Conservation (phyloP, 768 basidiomycete genomes). For the Termitomyces sp. region DNA sequence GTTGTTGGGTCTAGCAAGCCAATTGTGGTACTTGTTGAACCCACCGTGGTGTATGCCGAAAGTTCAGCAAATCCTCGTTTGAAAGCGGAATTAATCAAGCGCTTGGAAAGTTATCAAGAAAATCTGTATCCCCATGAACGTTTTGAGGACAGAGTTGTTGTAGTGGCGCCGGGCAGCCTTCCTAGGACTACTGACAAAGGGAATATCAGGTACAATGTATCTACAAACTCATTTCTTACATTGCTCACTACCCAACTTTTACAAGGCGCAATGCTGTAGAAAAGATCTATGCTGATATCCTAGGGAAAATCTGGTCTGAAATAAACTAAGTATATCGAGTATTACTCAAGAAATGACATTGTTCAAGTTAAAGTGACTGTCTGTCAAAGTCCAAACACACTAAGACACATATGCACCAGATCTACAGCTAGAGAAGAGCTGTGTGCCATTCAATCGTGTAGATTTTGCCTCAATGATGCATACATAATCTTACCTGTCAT, state of each 20-base stretch:
- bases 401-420: too few relatives aligned
- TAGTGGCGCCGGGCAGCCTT: not conserved
- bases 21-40: constrained; percentile 6
- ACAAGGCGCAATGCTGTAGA: not conserved
- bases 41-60: not conserved
- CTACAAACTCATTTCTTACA: not conserved
- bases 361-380: too few relatives aligned
- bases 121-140: not conserved
- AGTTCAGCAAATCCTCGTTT: not conserved
- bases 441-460: too few relatives aligned
- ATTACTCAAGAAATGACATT: not conserved
- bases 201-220: not conserved
- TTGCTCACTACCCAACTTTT: not conserved
- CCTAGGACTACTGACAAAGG: constrained; percentile 1
- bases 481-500: too few relatives aligned
- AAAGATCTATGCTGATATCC: not conserved
- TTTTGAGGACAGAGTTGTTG: not conserved
- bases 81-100: not conserved
- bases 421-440: too few relatives aligned
- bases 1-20: constrained; percentile 7
- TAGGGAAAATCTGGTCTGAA: not conserved
- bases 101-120: not conserved
- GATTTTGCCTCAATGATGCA: too few relatives aligned
- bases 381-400: too few relatives aligned
- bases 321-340: not conserved